phyloP scores from a whole-genome alignment of 2,329 filamentous ascomycete genomes.

The Aspergillus sp. region DNA sequence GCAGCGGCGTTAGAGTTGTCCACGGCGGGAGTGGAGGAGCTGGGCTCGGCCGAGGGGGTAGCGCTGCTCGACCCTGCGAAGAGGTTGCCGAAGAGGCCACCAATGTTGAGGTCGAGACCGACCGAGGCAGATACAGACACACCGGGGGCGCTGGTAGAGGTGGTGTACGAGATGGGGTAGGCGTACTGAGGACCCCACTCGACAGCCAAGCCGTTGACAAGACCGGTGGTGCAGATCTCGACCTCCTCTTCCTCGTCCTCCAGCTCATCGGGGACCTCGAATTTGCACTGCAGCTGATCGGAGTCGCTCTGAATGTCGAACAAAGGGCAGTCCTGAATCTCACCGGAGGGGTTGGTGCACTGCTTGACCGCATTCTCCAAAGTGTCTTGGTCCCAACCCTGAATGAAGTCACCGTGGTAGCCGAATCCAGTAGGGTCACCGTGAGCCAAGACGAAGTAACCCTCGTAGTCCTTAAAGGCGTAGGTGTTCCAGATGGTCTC shows the following conservation, averaged over 20 bases:
- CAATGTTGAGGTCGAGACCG: slow-evolving; percentile 5
- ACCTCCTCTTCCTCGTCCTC: slow-evolving; percentile 48
- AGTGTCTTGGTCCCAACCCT: slow-evolving; percentile 65
- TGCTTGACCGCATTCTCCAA: slow-evolving; percentile 65
- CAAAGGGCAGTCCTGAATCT: slow-evolving; percentile 65
- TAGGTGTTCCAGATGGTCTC: slow-evolving; percentile 78
- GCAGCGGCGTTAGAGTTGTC: slow-evolving; percentile 1
- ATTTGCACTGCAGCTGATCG: slow-evolving; percentile 53
- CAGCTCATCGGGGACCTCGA: slow-evolving; percentile 53
- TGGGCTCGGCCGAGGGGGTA: neutral
- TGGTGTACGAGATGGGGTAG: slow-evolving; percentile 11
- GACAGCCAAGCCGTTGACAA: slow-evolving; percentile 60
- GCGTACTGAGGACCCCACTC: slow-evolving; percentile 39
- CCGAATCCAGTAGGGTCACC: slow-evolving; percentile 71
- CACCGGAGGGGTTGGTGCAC: slow-evolving; percentile 66
- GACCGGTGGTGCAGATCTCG: slow-evolving; percentile 22
- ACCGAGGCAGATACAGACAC: neutral
- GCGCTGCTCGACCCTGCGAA: neutral
- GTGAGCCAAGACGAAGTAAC: slow-evolving; percentile 69
- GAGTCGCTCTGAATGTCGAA: slow-evolving; percentile 62
- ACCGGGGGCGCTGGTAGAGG: slow-evolving; percentile 2
- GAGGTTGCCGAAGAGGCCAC: slow-evolving; percentile 3
- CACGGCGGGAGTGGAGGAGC: neutral
- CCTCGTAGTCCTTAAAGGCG: slow-evolving; percentile 55
- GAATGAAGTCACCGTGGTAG: slow-evolving; percentile 74